A percentile compares a stretch with the other conserved stretches of the same genome.
phyloP scores from a whole-genome alignment of 208 protist species.

The Trypanosoma grayi region DNA sequence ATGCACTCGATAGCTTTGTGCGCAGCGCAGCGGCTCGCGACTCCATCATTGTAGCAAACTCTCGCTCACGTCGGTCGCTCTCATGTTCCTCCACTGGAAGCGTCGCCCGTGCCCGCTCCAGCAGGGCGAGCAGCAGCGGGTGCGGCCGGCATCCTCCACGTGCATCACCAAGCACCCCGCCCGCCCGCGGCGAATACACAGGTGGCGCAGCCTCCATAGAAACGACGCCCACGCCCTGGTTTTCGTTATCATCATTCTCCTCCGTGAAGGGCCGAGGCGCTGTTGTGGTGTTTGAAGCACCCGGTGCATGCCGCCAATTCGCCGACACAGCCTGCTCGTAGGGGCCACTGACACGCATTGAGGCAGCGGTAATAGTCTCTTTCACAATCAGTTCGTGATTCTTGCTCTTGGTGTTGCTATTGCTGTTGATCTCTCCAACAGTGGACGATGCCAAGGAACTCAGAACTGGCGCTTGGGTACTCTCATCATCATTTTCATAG shows the following conservation, averaged over 20 bases:
- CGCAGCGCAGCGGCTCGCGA: slow-evolving; percentile 16
- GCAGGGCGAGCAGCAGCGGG: slow-evolving; percentile 8
- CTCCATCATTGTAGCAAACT: slow-evolving; percentile 26
- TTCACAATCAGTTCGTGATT: background rate
- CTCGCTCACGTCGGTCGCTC: slow-evolving; percentile 11
- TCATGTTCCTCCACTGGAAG: slow-evolving; percentile 15
- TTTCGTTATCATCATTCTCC: background rate
- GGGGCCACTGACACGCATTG: slow-evolving; percentile 11
- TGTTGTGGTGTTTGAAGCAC: background rate
- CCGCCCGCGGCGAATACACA: too few relatives aligned
- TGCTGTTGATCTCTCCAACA: background rate
- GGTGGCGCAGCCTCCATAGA: too few relatives aligned
- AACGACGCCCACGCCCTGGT: background rate
- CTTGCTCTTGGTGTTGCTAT: background rate
- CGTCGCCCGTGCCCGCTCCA: slow-evolving; percentile 10
- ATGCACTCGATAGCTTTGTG: slow-evolving; percentile 19
- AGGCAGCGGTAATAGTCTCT: slow-evolving; percentile 5
- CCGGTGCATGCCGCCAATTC: background rate
- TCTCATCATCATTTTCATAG: background rate
- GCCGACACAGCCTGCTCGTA: slow-evolving; percentile 1
- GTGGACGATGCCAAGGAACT: background rate
- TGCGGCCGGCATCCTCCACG: slow-evolving; percentile 13
- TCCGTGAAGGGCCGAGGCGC: background rate
- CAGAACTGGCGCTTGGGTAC: background rate
- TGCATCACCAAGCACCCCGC: too few relatives aligned